phyloP scores from a whole-genome alignment of 164 flowering plant species.

The Piper betle region DNA sequence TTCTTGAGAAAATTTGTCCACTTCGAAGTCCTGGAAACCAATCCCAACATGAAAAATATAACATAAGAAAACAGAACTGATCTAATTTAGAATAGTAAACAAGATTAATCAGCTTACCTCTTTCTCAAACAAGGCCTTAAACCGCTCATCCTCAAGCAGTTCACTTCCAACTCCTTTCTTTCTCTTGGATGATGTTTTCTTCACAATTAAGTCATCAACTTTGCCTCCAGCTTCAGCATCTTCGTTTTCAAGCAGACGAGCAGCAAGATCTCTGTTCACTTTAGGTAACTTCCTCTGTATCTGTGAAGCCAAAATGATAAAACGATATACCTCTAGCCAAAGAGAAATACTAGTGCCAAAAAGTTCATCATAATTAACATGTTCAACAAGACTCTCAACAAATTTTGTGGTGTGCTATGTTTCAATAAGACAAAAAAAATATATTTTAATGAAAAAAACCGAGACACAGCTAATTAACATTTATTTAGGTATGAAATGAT shows the following conservation, averaged over 20 bases:
- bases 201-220: slow-evolving; percentile 23
- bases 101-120: slow-evolving; percentile 27
- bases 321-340: no score
- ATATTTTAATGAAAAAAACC: no score
- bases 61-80: neutral
- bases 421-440: no score
- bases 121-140: slow-evolving; percentile 43
- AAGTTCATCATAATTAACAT: no score
- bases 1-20: slow-evolving; percentile 58
- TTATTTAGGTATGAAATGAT: neutral
- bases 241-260: slow-evolving; percentile 43
- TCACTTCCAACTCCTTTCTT: slow-evolving; percentile 55
- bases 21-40: slow-evolving; percentile 50
- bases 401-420: no score
- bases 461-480: neutral
- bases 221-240: slow-evolving; percentile 40
- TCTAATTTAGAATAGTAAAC: neutral
- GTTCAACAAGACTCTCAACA: no score
- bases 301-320: slow-evolving; percentile 21
- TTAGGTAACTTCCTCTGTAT: slow-evolving; percentile 63
- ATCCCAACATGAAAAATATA: neutral
- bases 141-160: slow-evolving; percentile 57
- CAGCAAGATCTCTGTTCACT: slow-evolving; percentile 60
- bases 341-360: no score
- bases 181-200: slow-evolving; percentile 61